These are phyloP conservation scores for Saxophila tyrrhenica DNA, from an alignment of 495 filamentous ascomycete genomes.

Conservation along the genomic window DNA sequence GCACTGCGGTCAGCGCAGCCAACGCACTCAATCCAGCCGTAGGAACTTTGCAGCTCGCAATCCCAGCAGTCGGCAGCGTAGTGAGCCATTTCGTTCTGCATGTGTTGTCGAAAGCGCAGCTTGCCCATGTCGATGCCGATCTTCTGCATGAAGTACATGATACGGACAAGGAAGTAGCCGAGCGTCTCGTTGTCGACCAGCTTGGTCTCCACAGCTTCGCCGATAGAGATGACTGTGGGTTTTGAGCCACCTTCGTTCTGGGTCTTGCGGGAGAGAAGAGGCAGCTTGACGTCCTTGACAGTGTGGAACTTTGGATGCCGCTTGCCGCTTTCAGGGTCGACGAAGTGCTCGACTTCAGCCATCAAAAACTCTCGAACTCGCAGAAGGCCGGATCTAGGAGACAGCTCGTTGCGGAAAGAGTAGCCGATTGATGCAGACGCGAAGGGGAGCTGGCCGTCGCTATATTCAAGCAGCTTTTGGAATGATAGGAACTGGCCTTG, in stretches of 20 bases:
- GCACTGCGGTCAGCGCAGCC: constrained; percentile 75
- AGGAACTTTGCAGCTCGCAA: constrained; percentile 64
- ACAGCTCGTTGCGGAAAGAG: constrained; percentile 66
- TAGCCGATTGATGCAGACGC: constrained; percentile 68
- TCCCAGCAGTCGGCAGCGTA: constrained; percentile 82
- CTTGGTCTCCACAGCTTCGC: constrained; percentile 55
- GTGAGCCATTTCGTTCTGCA: constrained; percentile 75
- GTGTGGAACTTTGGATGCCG: constrained; percentile 59
- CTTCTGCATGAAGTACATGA: constrained; percentile 59
- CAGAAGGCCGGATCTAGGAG: constrained; percentile 53
- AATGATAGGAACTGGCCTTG: constrained; percentile 71
- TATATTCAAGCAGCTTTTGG: constrained; percentile 67
- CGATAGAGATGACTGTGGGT: constrained; percentile 48
- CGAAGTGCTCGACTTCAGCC: constrained; percentile 74
- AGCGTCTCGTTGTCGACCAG: constrained; percentile 76
- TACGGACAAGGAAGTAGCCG: constrained; percentile 76
- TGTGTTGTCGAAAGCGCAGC: constrained; percentile 75
- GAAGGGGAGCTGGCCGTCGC: constrained; percentile 62
- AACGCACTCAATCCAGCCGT: constrained; percentile 81
- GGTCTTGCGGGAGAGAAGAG: constrained; percentile 57
- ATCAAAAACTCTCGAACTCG: constrained; percentile 63
- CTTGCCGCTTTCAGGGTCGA: constrained; percentile 63
- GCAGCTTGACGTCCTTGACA: constrained; percentile 53
- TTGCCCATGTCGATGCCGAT: constrained; percentile 60
- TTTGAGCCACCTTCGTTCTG: constrained; percentile 61